Base-by-base conservation (phyloP, 495 filamentous ascomycete genomes). In the Penicillium atrosanguineum region DNA sequence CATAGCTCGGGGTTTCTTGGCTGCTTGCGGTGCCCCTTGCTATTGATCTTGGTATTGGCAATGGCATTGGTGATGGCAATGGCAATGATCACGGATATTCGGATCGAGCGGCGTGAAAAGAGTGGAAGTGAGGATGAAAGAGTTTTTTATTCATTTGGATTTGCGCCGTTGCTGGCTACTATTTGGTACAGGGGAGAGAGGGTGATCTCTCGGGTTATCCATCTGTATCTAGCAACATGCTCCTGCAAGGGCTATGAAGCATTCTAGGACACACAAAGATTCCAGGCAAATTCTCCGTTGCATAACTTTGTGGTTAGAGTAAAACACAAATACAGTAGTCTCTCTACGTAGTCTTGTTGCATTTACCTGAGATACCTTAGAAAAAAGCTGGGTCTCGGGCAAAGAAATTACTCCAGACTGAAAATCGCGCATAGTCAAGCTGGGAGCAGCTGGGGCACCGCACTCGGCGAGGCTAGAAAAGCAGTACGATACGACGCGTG, bases 341-440 rank as follows among this genome's bases (percentile, higher is more conserved):
- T 34, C 31, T 23, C 23, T 2, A 23, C 23, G 23, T 23, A 23
- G 23, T 23, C 23, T 23, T 5, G 23, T 23, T 23, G 23, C 23
- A 12, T 34, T 34, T 34, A 15, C 31, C 15, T 40, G 18, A 18
- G 18, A 15, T n/a, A n/a, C n/a, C n/a, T n/a, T n/a, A n/a, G n/a
- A n/a, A n/a, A n/a, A 15, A 40, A 12, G 31, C 31, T 34, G 31
- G 31, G 31, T 34, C 31, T 34, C 31, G 31, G 31, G 31, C 31
- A 34, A 34, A 34, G 48, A 51, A 44, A 51, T 42, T 50, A 26
- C 46, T 36, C 11, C 12, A 21, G n/a, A 21, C 25, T 19, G 51
- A 67, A 67, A 67, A 67, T 67, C 64, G 64, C 64, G 64, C 64
- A 67, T 67, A 63, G 53, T 62, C 52, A 62, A 62, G 59, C 46